These are phyloP conservation scores for Colletotrichum sp. DNA, from an alignment of 2,329 filamentous ascomycete genomes.

Conservation along the genomic window DNA sequence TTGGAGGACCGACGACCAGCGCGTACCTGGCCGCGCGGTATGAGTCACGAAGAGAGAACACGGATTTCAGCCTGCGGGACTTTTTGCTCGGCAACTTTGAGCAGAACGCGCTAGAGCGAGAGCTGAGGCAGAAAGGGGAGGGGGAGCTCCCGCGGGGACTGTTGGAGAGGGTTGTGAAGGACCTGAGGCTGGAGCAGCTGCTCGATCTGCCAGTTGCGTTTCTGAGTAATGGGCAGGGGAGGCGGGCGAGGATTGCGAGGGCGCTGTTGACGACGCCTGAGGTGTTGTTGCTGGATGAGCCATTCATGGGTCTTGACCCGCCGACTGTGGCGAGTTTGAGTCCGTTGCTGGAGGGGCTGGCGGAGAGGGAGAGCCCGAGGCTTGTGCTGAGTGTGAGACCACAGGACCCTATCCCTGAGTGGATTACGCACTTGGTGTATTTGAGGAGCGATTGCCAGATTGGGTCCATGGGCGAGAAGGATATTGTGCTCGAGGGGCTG, in stretches of 20 bases:
- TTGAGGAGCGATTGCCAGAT: slow-evolving; percentile 72
- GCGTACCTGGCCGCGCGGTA: slow-evolving; percentile 90
- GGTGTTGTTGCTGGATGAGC: slow-evolving; percentile 86
- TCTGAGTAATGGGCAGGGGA: slow-evolving; percentile 91
- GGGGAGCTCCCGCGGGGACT: slow-evolving; percentile 52
- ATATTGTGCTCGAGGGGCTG: slow-evolving; percentile 62
- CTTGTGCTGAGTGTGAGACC: slow-evolving; percentile 80
- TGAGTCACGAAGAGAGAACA: slow-evolving; percentile 84
- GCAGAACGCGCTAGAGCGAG: slow-evolving; percentile 72
- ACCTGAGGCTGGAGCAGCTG: slow-evolving; percentile 73
- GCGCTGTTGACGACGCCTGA: slow-evolving; percentile 81
- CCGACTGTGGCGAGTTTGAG: slow-evolving; percentile 77
- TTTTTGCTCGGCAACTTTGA: slow-evolving; percentile 84
- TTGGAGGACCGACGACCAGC: slow-evolving; percentile 63
- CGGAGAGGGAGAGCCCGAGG: slow-evolving; percentile 69
- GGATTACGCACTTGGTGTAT: slow-evolving; percentile 86
- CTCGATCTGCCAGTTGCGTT: slow-evolving; percentile 85
- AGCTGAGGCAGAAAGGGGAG: slow-evolving; percentile 45
- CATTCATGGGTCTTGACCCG: slow-evolving; percentile 95
- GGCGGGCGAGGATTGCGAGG: slow-evolving; percentile 86
- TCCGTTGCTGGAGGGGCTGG: slow-evolving; percentile 71
- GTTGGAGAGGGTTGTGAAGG: slow-evolving; percentile 67
- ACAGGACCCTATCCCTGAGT: slow-evolving; percentile 86
- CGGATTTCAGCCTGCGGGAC: slow-evolving; percentile 83
- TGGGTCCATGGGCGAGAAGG: slow-evolving; percentile 68